Evolutionary conservation across 2,329 filamentous ascomycete genomes (phyloP).

Genomic region (Waltergamsia citrina): DNA sequence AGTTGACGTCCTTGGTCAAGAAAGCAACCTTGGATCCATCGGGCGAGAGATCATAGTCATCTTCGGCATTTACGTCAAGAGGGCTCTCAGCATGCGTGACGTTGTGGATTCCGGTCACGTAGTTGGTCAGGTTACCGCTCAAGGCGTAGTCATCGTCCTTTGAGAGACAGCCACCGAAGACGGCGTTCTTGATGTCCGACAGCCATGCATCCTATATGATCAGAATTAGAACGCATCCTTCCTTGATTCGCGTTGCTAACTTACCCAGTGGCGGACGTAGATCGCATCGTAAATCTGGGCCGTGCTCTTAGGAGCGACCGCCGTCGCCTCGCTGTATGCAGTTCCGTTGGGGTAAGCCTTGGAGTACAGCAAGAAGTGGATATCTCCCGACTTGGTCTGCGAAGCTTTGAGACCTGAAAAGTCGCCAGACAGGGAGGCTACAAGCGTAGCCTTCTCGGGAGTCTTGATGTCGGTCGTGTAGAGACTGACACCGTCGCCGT

Average conservation of each 20-base stretch:
- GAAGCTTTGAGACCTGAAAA: conserved; percentile 3
- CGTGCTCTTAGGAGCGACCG: conserved; percentile 2
- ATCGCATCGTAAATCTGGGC: neutral
- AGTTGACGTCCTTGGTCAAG: conserved; percentile 3
- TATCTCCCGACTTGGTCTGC: conserved; percentile 1
- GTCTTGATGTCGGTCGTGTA: neutral
- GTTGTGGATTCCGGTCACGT: conserved; percentile 4
- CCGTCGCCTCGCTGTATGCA: conserved; percentile 2
- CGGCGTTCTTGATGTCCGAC: conserved; percentile 1
- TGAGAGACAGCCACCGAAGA: conserved; percentile 3
- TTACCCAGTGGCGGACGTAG: conserved; percentile 3
- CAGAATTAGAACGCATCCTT: neutral
- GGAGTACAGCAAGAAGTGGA: conserved; percentile 2
- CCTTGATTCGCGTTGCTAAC: too few species aligned
- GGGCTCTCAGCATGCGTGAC: conserved; percentile 4
- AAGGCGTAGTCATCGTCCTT: conserved; percentile 1
- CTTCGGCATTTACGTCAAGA: conserved; percentile 1
- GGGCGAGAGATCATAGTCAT: conserved; percentile 5
- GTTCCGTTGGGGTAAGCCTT: conserved; percentile 4
- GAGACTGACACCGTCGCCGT: conserved; percentile 3
- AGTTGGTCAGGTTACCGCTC: conserved; percentile 3
- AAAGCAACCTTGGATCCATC: conserved; percentile 4
- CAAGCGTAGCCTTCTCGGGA: conserved; percentile 1
- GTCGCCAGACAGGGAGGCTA: neutral
- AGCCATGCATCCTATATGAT: conserved; percentile 1